Evolutionary conservation across 2,329 filamentous ascomycete species (phyloP), one percentile per base, ranked within the genome.

Genomic region (Graphilbum ipis-grandicollis): DNA sequence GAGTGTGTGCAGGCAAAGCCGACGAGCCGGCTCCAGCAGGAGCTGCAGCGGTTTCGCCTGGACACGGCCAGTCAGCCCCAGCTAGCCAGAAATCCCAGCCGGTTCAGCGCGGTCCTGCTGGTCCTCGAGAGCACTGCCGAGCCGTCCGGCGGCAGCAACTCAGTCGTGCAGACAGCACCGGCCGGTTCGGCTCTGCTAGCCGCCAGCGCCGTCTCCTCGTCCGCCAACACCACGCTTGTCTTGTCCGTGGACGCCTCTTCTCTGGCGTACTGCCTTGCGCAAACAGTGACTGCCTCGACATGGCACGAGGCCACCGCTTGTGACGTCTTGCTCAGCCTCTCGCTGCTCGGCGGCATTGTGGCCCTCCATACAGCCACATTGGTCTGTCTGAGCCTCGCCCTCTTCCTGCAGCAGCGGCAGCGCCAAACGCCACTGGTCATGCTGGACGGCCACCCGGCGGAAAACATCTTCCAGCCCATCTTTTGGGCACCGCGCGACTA

Each of bases 381-480:
- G 32, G 47, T 56, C 17, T 38, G 49, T 22, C 34, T 41, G 15
- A 28, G 8, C 4, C n/a, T 17, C 8, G 18, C 34, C 4, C 49
- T 52, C n/a, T n/a, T n/a, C n/a, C n/a, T n/a, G n/a, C n/a, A n/a
- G n/a, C n/a, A n/a, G n/a, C n/a, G n/a, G n/a, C n/a, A n/a, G n/a
- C 49, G 48, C 15, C 60, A 63, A 43, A 48, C 51, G 14, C 64
- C 63, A 1, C 55, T 69, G 5, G 57, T 61, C 14, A 68, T 64
- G 1, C 52, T 68, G 3, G 65, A 65, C 23, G 66, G 60, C 6
- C 48, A 52, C 6, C 69, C 65, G 65, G 55, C 33, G 34, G 31
- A 1, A n/a, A 41, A 37, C 25, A 33, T 34, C 8, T 28, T 33
- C 25, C 38, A 39, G 32, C 36, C 42, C 12, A 36, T 29, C 34